Base-by-base conservation (phyloP, 345 rosid species). In the Cardamine resedifolia region DNA sequence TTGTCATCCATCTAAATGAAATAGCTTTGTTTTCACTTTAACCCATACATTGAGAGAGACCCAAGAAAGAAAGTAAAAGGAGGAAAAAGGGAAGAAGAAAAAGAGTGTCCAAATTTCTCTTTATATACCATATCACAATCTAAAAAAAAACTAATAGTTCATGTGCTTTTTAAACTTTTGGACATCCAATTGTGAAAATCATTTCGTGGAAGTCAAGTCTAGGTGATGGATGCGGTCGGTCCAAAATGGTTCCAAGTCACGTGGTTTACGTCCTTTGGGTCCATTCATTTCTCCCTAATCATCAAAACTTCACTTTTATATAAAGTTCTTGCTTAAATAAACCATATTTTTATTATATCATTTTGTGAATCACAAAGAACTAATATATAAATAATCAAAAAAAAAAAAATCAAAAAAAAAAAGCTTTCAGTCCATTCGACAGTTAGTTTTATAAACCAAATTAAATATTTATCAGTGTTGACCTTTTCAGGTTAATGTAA, bases 271-370 rank as follows among this genome's bases (percentile, higher is more conserved):
- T 61, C 61, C 41, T 51, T 68, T 52, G 73, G 74, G 75, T 69
- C 79, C 75, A 63, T 76, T 55, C n/a, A n/a, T n/a, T n/a, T n/a
- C 52, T 36, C 64, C 70, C 41, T 63, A 70, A 76, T 63, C 71
- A 76, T 76, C 71, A 76, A 26, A 26, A 62, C 60, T 76, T 76
- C 56, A 75, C 62, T 74, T 67, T 67, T 67, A 24, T 52, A 75
- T 23, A 68, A 68, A 67, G 69, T 39, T 66, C 68, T 74, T 67
- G n/a, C 28, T 5, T 39, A 49, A 38, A 58, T 47, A 27, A 34
- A 21, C 24, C 11, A 34, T 38, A 36, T 26, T 1, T 4, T 2
- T 45, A 21, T 26, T 26, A 24, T 48, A 47, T 52, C 41, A 36
- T 36, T 10, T 36, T 36, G 11, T 36, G 41, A 36, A 36, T 36